Conservation (phyloP, 768 basidiomycete genomes). For the Mycena sanguinolenta region DNA sequence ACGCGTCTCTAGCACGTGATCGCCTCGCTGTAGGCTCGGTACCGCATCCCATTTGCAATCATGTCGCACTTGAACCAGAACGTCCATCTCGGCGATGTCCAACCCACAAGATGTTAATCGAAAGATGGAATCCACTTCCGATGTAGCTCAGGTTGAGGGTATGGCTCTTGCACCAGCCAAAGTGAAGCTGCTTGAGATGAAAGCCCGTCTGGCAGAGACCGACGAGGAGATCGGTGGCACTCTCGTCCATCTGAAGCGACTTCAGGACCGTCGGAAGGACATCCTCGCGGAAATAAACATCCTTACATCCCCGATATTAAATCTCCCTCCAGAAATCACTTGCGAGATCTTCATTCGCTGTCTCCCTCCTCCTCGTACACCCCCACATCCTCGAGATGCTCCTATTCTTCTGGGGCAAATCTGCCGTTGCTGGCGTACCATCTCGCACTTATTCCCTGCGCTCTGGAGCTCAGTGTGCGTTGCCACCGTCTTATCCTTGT, state of each 20-base stretch:
- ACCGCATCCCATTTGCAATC: not conserved
- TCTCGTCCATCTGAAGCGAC: slow-evolving; percentile 25
- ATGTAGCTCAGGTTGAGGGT: no score
- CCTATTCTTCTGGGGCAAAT: slow-evolving; percentile 28
- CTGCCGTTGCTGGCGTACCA: slow-evolving; percentile 23
- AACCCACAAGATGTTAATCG: slow-evolving; percentile 6
- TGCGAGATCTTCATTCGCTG: slow-evolving; percentile 28
- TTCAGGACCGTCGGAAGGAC: not conserved
- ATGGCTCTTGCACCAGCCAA: not conserved
- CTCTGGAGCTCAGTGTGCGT: slow-evolving; percentile 24
- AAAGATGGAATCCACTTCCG: not conserved
- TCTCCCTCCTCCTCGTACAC: slow-evolving; percentile 9
- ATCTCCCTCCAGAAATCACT: slow-evolving; percentile 26
- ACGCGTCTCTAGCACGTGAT: not conserved
- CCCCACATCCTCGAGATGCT: slow-evolving; percentile 14
- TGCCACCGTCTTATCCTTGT: not conserved
- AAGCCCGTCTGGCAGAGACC: slow-evolving; percentile 9
- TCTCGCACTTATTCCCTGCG: slow-evolving; percentile 10
- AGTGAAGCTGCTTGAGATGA: not conserved
- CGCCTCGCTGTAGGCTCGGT: not conserved
- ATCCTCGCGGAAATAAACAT: slow-evolving; percentile 25
- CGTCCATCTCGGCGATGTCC: slow-evolving; percentile 1
- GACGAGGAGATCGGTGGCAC: slow-evolving; percentile 33
- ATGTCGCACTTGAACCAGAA: no score
- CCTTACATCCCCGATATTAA: slow-evolving; percentile 8